Evolutionary conservation across 2,329 filamentous ascomycete species (phyloP).

Genomic region (Plenodomus tracheiphilus): DNA sequence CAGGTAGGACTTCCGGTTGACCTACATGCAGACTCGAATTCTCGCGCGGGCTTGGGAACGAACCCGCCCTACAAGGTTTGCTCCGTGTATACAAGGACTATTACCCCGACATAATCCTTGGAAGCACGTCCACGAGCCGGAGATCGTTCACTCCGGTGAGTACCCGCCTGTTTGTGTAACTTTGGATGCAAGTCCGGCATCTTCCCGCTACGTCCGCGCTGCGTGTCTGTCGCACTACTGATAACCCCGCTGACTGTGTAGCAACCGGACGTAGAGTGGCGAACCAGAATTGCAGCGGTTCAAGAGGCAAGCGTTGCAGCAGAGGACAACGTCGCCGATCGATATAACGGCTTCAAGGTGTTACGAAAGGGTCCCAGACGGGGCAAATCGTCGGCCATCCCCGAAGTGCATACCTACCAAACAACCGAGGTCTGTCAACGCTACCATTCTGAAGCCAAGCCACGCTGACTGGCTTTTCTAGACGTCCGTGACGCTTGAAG

Average conservation of each 20-base stretch:
- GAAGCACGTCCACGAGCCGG: slow-evolving; percentile 58
- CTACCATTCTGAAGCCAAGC: background rate
- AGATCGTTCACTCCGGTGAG: slow-evolving; percentile 45
- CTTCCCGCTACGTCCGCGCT: slow-evolving; percentile 14
- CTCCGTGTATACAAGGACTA: slow-evolving; percentile 87
- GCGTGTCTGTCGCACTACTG: slow-evolving; percentile 15
- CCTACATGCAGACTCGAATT: slow-evolving; percentile 49
- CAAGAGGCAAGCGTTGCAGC: slow-evolving; percentile 59
- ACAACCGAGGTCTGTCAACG: slow-evolving; percentile 61
- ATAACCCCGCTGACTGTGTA: slow-evolving; percentile 29
- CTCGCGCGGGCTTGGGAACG: slow-evolving; percentile 59
- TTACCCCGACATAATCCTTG: slow-evolving; percentile 85
- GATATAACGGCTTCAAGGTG: slow-evolving; percentile 65
- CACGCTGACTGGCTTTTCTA: slow-evolving; percentile 19
- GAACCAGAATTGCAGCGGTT: slow-evolving; percentile 66
- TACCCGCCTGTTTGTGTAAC: slow-evolving; percentile 27
- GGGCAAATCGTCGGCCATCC: slow-evolving; percentile 57
- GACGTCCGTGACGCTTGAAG: slow-evolving; percentile 64
- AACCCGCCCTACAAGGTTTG: slow-evolving; percentile 73
- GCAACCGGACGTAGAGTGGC: slow-evolving; percentile 78
- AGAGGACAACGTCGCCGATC: slow-evolving; percentile 42
- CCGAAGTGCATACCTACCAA: slow-evolving; percentile 73
- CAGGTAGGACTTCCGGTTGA: slow-evolving; percentile 17
- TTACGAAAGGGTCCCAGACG: slow-evolving; percentile 56
- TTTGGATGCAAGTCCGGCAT: slow-evolving; percentile 9